These are phyloP conservation scores for Xylariaceae sp. DNA, from an alignment of 2,329 filamentous ascomycete species.

Conservation along the genomic window DNA sequence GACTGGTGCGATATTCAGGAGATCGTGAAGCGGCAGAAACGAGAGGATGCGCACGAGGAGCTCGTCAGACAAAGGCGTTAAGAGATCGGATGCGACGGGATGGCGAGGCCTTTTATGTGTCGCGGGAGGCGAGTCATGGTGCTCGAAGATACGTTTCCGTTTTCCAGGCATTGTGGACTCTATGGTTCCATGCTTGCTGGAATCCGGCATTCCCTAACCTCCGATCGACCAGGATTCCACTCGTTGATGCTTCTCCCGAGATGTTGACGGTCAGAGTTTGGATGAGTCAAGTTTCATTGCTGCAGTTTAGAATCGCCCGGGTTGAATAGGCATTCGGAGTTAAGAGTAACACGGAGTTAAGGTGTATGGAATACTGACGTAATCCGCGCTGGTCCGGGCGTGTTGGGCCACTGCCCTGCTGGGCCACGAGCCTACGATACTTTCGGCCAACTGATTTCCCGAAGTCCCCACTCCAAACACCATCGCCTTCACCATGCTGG, in stretches of 20 bases:
- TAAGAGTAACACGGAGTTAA: background rate
- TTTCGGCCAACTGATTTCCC: too few species aligned
- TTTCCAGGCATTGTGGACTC: constrained; percentile 21
- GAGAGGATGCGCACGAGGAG: constrained; percentile 79
- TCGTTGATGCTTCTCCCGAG: background rate
- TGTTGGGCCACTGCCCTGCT: too few species aligned
- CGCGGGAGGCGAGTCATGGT: constrained; percentile 19
- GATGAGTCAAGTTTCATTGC: background rate
- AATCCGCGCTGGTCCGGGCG: too few species aligned
- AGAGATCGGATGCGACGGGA: constrained; percentile 44
- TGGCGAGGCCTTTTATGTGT: constrained; percentile 40
- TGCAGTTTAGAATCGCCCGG: too few species aligned
- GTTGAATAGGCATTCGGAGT: background rate
- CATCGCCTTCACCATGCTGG: too few species aligned
- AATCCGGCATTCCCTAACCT: background rate
- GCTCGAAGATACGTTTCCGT: constrained; percentile 22
- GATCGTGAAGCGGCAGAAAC: constrained; percentile 62
- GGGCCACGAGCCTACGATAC: too few species aligned
- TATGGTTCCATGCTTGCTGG: background rate
- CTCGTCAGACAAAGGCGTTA: constrained; percentile 79
- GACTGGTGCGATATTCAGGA: constrained; percentile 59
- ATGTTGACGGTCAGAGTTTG: background rate
- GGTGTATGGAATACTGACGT: too few species aligned
- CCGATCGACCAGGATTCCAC: background rate
- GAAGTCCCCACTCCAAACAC: too few species aligned